A percentile compares a stretch with the other conserved stretches of the same genome.
Evolutionary conservation across 2,329 filamentous ascomycete genomes (phyloP).

Genomic region (Xylaria sp.): DNA sequence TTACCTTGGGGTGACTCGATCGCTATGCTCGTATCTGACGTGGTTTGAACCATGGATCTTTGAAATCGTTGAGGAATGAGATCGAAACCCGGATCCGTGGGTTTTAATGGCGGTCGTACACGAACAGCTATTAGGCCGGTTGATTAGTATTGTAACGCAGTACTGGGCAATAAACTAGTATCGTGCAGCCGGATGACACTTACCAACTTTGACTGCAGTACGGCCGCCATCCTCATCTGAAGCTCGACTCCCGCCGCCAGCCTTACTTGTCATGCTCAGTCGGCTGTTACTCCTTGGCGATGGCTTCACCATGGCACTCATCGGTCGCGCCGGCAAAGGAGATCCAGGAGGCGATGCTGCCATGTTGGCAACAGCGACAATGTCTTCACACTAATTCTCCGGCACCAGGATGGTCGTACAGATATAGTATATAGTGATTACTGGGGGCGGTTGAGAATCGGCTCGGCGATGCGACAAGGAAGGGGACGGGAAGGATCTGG

Average conservation of each 20-base stretch:
- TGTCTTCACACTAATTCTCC: constrained; percentile 36
- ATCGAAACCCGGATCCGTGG: constrained; percentile 90
- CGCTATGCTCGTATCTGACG: constrained; percentile 82
- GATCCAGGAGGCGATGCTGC: constrained; percentile 77
- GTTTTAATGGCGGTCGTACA: constrained; percentile 85
- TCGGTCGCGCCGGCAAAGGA: constrained; percentile 71
- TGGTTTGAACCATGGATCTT: constrained; percentile 89
- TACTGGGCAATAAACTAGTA: not conserved
- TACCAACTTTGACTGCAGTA: constrained; percentile 96
- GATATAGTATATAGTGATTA: constrained; percentile 2
- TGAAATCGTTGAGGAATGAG: constrained; percentile 97
- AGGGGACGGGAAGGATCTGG: constrained; percentile 21
- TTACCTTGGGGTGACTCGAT: constrained; percentile 93
- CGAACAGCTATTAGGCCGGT: constrained; percentile 77
- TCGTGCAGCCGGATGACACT: constrained; percentile 55
- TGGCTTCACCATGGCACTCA: constrained; percentile 83
- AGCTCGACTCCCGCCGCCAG: constrained; percentile 79
- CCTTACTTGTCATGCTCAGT: constrained; percentile 84
- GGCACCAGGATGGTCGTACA: not conserved
- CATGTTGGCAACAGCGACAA: constrained; percentile 59
- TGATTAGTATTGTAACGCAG: constrained; percentile 26
- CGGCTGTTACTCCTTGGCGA: constrained; percentile 81
- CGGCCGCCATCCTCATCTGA: constrained; percentile 86
- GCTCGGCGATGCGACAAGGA: constrained; percentile 18
- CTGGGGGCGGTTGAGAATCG: constrained; percentile 8